A percentile compares a stretch with the other conserved stretches of the same genome.
These are phyloP conservation scores for Crithidia brevicula DNA, from an alignment of 208 protist genomes.

Conservation along the genomic window DNA sequence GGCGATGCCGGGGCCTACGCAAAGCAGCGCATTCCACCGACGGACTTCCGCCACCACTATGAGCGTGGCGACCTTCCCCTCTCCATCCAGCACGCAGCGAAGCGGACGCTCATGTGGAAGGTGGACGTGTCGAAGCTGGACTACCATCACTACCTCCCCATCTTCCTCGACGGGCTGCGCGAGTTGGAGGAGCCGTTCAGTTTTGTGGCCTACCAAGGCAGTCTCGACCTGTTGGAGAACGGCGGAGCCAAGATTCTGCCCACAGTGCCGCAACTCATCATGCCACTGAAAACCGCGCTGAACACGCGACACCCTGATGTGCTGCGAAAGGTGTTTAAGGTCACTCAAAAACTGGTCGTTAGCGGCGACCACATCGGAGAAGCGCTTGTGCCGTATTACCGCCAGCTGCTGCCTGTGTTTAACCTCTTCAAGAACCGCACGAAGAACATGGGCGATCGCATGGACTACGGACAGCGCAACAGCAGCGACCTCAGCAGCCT, in stretches of 20 bases:
- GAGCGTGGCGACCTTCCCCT: conserved; percentile 98
- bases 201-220: conserved; percentile 96
- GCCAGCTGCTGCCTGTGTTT: conserved; percentile 98
- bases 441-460: conserved; percentile 92
- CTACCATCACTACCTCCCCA: conserved; percentile 99
- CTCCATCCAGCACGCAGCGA: conserved; percentile 93
- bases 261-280: conserved; percentile 98
- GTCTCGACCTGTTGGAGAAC: conserved; percentile 93
- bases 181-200: conserved; percentile 97
- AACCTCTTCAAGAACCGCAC: conserved; percentile 98
- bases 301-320: conserved; percentile 97
- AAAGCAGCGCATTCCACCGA: conserved; percentile 86
- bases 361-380: conserved; percentile 96
- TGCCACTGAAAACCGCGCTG: conserved; percentile 98
- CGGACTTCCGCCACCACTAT: conserved; percentile 98
- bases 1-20: conserved; percentile 65
- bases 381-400: conserved; percentile 98
- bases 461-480: conserved; percentile 97
- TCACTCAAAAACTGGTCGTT: conserved; percentile 97
- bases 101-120: conserved; percentile 96
- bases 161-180: conserved; percentile 98
- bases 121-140: conserved; percentile 97
- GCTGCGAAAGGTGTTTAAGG: conserved; percentile 95
- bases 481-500: conserved; percentile 94
- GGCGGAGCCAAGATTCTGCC: conserved; percentile 96